These are phyloP conservation scores for Hypoxylon lienhwacheense DNA, from an alignment of 495 filamentous ascomycete genomes.

Conservation along the genomic window DNA sequence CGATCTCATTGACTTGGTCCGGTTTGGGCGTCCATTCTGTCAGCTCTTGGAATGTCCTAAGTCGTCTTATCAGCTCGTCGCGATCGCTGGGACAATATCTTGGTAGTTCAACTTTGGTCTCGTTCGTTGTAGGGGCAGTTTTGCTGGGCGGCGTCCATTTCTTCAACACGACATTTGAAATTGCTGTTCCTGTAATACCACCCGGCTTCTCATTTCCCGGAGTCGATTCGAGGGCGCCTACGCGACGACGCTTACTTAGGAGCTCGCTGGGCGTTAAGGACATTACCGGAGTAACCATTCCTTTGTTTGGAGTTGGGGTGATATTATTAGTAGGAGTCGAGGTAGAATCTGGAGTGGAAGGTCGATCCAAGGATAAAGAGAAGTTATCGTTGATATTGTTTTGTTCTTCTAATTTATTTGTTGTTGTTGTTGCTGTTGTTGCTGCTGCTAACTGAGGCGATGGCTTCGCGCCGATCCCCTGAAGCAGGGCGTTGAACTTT, in stretches of 20 bases:
- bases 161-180: conserved; percentile 47
- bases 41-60: conserved; percentile 86
- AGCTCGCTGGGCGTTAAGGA: conserved; percentile 37
- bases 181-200: conserved; percentile 38
- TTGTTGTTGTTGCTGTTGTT: too few species aligned
- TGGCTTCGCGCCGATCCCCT: conserved; percentile 51
- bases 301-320: conserved; percentile 30
- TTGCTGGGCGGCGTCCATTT: conserved; percentile 41
- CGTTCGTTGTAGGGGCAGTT: conserved; percentile 16
- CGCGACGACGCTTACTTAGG: conserved; percentile 52
- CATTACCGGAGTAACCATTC: conserved; percentile 15
- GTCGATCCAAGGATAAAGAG: conserved; percentile 27
- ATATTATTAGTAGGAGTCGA: conserved; percentile 20
- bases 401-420: conserved; percentile 25
- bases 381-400: conserved; percentile 20
- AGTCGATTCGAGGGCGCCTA: conserved; percentile 36
- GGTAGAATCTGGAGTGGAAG: conserved; percentile 22
- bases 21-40: conserved; percentile 88
- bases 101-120: conserved; percentile 41
- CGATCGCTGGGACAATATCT: conserved; percentile 85
- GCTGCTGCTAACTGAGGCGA: conserved; percentile 19
- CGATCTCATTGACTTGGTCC: conserved; percentile 78
- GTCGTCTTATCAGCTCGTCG: conserved; percentile 73
- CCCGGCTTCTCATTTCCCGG: conserved; percentile 23
- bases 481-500: conserved; percentile 60